Evolutionary conservation across 2,329 filamentous ascomycete genomes (phyloP).

Genomic region (Pseudocercospora pini-densiflorae): DNA sequence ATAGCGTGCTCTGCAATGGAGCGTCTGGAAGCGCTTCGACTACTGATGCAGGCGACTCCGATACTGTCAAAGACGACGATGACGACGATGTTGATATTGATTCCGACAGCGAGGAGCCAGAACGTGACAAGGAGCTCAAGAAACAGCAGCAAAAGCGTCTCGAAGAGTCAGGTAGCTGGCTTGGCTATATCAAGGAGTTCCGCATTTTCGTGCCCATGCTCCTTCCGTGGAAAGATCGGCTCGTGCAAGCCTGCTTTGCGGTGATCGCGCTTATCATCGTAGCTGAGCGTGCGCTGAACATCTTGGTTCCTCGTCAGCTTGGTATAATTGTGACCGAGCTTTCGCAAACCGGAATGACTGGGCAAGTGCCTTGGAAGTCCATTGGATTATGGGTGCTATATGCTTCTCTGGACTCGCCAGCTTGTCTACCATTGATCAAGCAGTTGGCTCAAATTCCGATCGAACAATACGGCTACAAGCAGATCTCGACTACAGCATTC

Average conservation of each 20-base stretch:
- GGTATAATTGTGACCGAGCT: slow-evolving; percentile 78
- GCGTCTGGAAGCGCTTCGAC: background rate
- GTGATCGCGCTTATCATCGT: slow-evolving; percentile 71
- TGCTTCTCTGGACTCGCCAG: slow-evolving; percentile 55
- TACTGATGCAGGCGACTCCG: slow-evolving; percentile 10
- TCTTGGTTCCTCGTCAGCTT: slow-evolving; percentile 80
- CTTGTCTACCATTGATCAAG: slow-evolving; percentile 57
- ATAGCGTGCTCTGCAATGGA: slow-evolving; percentile 14
- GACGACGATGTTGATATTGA: slow-evolving; percentile 30
- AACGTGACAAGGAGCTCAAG: slow-evolving; percentile 61
- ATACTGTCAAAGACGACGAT: slow-evolving; percentile 13
- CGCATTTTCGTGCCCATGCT: slow-evolving; percentile 76
- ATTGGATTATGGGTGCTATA: slow-evolving; percentile 57
- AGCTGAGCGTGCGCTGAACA: slow-evolving; percentile 72
- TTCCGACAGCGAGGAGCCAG: slow-evolving; percentile 59
- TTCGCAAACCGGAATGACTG: slow-evolving; percentile 52
- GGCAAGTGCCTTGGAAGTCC: slow-evolving; percentile 57
- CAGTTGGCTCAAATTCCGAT: slow-evolving; percentile 60
- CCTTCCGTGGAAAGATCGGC: slow-evolving; percentile 70
- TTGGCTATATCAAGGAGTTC: slow-evolving; percentile 76
- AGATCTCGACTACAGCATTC: slow-evolving; percentile 65
- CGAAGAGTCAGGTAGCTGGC: slow-evolving; percentile 76
- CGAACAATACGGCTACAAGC: slow-evolving; percentile 61
- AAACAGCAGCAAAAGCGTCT: slow-evolving; percentile 63
- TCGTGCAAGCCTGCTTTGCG: slow-evolving; percentile 69